These are phyloP conservation scores for Blastomyces gilchristii DNA, from an alignment of 2,329 filamentous ascomycete species.

Conservation along the genomic window DNA sequence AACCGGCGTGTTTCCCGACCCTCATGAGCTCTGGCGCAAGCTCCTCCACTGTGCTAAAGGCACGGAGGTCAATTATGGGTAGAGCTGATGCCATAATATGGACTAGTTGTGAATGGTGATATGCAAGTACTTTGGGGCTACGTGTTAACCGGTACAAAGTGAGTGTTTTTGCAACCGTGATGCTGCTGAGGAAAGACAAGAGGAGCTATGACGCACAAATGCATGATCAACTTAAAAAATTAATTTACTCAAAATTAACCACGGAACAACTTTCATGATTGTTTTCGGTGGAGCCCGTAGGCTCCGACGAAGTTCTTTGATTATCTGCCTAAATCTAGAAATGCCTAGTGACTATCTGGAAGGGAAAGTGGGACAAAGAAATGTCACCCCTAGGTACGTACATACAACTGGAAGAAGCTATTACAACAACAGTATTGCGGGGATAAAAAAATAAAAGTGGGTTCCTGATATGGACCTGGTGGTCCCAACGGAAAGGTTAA, in stretches of 20 bases:
- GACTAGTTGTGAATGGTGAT: neutral
- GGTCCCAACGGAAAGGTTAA: neutral
- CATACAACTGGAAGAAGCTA: neutral
- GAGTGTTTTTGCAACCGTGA: neutral
- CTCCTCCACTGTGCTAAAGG: neutral
- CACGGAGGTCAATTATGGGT: neutral
- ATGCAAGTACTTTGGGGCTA: neutral
- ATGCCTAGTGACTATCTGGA: neutral
- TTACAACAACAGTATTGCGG: neutral
- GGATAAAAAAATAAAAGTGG: neutral
- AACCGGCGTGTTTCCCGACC: neutral
- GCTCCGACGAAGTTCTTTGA: slow-evolving; percentile 7
- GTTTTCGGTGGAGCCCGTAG: slow-evolving; percentile 8
- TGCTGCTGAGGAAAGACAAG: no score
- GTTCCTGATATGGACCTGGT: neutral
- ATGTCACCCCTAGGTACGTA: neutral
- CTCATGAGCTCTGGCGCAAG: neutral
- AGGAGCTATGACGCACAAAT: slow-evolving; percentile 17
- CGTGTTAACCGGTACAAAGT: slow-evolving; percentile 31
- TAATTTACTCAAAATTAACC: neutral
- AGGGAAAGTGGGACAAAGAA: neutral
- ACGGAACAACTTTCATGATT: neutral
- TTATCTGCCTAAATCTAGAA: slow-evolving; percentile 10
- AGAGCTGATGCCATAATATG: neutral
- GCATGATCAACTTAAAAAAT: slow-evolving; percentile 10